A percentile compares a stretch with the other conserved stretches of the same genome.
These are phyloP conservation scores for Trichoderma sp. DNA, from an alignment of 2,329 filamentous ascomycete species.

Conservation along the genomic window DNA sequence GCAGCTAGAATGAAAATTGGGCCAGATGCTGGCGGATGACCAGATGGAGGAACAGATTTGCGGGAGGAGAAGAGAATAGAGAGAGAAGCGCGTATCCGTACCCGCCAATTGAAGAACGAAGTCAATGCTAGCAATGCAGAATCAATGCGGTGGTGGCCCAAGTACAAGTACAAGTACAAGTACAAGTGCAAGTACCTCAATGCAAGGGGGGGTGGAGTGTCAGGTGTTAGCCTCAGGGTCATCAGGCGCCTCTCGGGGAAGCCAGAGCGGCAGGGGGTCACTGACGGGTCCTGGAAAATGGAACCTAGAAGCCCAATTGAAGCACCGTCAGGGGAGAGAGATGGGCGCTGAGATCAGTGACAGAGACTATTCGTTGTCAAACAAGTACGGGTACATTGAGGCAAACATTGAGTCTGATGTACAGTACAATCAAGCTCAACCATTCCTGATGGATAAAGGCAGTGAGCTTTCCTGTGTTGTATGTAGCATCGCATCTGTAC, in stretches of 20 bases:
- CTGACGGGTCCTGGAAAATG: neutral
- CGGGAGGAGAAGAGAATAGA: neutral
- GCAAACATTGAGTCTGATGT: neutral
- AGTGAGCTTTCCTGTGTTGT: neutral
- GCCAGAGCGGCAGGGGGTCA: neutral
- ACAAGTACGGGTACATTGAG: neutral
- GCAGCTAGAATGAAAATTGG: constrained; percentile 15
- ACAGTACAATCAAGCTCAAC: neutral
- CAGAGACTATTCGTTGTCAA: neutral
- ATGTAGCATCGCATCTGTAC: neutral
- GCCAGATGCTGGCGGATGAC: neutral
- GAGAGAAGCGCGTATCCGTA: neutral
- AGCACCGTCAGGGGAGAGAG: neutral
- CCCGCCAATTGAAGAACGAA: neutral
- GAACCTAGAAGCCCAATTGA: neutral
- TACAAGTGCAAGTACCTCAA: neutral
- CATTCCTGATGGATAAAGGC: neutral
- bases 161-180: neutral
- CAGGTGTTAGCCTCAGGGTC: neutral
- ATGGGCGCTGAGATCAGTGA: neutral
- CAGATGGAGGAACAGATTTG: neutral
- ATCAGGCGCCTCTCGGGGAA: neutral
- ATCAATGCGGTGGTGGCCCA: neutral
- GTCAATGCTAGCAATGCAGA: neutral
- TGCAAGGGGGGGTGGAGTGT: neutral